phyloP scores from a whole-genome alignment of 331 rosid species.

The Arachis monticola region DNA sequence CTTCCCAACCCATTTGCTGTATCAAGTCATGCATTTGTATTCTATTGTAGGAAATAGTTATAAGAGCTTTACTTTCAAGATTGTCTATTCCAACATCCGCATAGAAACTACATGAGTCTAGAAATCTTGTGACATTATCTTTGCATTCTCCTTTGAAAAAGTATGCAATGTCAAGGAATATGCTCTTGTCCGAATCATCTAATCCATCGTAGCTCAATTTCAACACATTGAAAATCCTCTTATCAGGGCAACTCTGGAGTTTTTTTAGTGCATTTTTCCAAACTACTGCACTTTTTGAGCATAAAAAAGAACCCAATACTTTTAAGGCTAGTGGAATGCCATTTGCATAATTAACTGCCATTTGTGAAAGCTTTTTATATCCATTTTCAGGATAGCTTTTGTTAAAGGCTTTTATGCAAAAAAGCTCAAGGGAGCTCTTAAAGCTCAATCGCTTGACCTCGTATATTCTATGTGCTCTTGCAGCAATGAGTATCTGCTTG shows the following conservation, averaged over 20 bases:
- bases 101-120: constrained; percentile 21
- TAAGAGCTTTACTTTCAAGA: constrained; percentile 1
- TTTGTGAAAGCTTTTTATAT: constrained; percentile 11
- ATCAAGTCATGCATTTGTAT: constrained; percentile 28
- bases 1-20: constrained; percentile 30
- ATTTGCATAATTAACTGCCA: constrained; percentile 1
- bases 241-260: neutral
- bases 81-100: neutral
- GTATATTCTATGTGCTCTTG: neutral
- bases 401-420: neutral
- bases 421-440: constrained; percentile 1
- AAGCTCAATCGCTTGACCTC: constrained; percentile 11
- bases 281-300: neutral
- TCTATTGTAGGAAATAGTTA: neutral
- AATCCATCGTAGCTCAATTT: constrained; percentile 27
- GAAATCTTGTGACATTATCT: neutral
- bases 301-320: constrained; percentile 22
- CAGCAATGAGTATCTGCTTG: neutral
- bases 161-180: constrained; percentile 36
- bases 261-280: constrained; percentile 22
- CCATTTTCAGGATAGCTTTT: neutral
- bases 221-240: constrained; percentile 3
- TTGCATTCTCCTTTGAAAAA: neutral
- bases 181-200: constrained; percentile 4
- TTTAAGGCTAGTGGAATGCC: constrained; percentile 30